These are phyloP conservation scores for Aspergillus oerlinghausenensis DNA, from an alignment of 2,329 filamentous ascomycete species.

Conservation along the genomic window DNA sequence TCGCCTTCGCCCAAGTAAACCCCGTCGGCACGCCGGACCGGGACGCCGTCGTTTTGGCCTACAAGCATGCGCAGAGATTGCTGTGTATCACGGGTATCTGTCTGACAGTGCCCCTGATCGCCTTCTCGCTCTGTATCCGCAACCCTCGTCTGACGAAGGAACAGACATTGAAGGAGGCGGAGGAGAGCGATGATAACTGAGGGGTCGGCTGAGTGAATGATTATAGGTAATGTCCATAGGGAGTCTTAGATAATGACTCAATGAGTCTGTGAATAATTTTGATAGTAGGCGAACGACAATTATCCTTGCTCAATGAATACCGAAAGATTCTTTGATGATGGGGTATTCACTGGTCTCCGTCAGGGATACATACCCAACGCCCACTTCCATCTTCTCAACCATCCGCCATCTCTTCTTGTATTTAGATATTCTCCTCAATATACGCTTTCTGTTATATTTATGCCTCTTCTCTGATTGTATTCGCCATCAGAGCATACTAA, in stretches of 20 bases:
- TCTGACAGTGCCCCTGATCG: conserved; percentile 43
- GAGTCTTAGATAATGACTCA: background rate
- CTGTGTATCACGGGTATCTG: conserved; percentile 50
- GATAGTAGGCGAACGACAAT: background rate
- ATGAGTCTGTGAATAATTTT: background rate
- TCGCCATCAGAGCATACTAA: background rate
- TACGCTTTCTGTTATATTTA: background rate
- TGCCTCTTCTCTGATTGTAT: background rate
- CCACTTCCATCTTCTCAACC: background rate
- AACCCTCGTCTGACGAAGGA: conserved; percentile 44
- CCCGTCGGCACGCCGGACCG: conserved; percentile 44
- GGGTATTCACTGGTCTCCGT: background rate
- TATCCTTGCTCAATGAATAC: background rate
- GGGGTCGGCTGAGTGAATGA: background rate
- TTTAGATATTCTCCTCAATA: background rate
- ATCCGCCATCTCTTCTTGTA: background rate
- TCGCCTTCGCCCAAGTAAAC: conserved; percentile 33
- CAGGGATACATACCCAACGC: background rate
- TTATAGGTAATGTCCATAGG: background rate
- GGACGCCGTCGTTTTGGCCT: conserved; percentile 41
- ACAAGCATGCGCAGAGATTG: conserved; percentile 44
- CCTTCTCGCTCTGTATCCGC: conserved; percentile 43
- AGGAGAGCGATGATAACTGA: background rate
- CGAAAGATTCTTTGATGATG: background rate
- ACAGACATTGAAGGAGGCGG: conserved; percentile 28